These are phyloP conservation scores for Huntiella abstrusa DNA, from an alignment of 2,329 filamentous ascomycete species.

Conservation along the genomic window DNA sequence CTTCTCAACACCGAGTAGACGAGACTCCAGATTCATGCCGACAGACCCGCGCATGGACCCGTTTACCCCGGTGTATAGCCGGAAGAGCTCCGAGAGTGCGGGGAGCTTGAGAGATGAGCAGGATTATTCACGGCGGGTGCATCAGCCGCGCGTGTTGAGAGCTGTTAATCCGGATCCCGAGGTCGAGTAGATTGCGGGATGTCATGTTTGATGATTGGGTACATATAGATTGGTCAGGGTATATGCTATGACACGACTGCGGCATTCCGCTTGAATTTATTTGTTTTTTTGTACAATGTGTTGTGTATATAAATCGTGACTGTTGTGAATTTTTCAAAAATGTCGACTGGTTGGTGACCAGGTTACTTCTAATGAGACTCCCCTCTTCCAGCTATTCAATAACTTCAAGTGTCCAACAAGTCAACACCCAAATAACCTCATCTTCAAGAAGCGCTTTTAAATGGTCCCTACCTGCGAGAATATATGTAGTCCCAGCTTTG, in stretches of 20 bases:
- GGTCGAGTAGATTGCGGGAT: slow-evolving; percentile 11
- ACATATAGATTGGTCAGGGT: background rate
- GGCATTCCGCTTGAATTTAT: background rate
- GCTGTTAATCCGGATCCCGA: slow-evolving; percentile 42
- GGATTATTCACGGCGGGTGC: slow-evolving; percentile 44
- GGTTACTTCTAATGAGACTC: too few relatives aligned
- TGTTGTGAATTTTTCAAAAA: too few relatives aligned
- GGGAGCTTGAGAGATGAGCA: slow-evolving; percentile 45
- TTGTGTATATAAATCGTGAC: background rate
- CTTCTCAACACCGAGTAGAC: slow-evolving; percentile 24
- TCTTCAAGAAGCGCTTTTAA: too few relatives aligned
- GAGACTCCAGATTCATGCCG: slow-evolving; percentile 35
- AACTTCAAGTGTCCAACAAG: too few relatives aligned
- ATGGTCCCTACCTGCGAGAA: too few relatives aligned
- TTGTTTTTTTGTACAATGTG: background rate
- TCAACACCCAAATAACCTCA: too few relatives aligned
- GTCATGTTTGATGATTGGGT: background rate
- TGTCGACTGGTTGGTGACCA: too few relatives aligned
- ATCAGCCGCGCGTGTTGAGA: slow-evolving; percentile 36
- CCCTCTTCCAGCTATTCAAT: too few relatives aligned
- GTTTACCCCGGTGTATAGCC: slow-evolving; percentile 35
- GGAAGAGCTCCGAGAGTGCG: slow-evolving; percentile 43
- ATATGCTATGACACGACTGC: too few relatives aligned
- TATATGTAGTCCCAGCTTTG: too few relatives aligned
- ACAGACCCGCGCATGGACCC: slow-evolving; percentile 47